These are phyloP conservation scores for Phytopythium delawarense DNA, from an alignment of 352 stramenopile species.

Conservation along the genomic window DNA sequence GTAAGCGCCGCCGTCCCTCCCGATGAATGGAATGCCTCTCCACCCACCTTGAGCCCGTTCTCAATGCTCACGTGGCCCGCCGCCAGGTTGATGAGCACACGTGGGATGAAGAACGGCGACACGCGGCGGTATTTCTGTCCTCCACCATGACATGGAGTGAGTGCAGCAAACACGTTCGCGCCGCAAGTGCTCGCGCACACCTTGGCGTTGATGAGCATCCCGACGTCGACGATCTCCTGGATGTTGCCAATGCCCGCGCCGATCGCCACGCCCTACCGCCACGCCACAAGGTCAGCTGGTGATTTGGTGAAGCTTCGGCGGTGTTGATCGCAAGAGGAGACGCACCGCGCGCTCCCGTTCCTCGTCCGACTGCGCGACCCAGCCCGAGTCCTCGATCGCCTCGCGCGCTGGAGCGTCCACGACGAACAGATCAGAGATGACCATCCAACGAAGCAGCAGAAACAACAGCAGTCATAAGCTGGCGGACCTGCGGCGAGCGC, in stretches of 20 bases:
- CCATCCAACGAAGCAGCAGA: conserved; percentile 2
- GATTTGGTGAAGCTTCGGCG: not conserved
- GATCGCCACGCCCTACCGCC: conserved; percentile 72
- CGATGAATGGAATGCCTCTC: not conserved
- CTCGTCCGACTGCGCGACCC: conserved; percentile 54
- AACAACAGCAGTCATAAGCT: not conserved
- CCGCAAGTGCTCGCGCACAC: conserved; percentile 14
- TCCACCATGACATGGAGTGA: not conserved
- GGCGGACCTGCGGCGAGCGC: conserved; percentile 69
- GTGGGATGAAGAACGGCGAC: conserved; percentile 92
- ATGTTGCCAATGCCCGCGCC: conserved; percentile 86
- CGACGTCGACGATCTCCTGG: conserved; percentile 80
- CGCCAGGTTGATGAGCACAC: conserved; percentile 92
- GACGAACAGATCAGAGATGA: not conserved
- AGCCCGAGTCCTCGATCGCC: conserved; percentile 75
- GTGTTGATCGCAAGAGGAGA: not conserved
- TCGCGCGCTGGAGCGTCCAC: conserved; percentile 44
- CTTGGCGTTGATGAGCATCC: conserved; percentile 56
- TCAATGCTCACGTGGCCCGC: conserved; percentile 90
- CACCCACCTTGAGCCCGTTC: conserved; percentile 78
- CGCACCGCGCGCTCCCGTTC: conserved; percentile 58
- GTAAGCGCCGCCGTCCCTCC: not conserved
- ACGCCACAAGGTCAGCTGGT: not conserved
- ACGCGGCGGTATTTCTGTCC: conserved; percentile 84
- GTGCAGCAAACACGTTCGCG: not conserved